Percentiles rank a stretch among this genome's conserved stretches.
Conservation (phyloP, 192 early-diverging fungal genomes). For the Linderina pennispora region DNA sequence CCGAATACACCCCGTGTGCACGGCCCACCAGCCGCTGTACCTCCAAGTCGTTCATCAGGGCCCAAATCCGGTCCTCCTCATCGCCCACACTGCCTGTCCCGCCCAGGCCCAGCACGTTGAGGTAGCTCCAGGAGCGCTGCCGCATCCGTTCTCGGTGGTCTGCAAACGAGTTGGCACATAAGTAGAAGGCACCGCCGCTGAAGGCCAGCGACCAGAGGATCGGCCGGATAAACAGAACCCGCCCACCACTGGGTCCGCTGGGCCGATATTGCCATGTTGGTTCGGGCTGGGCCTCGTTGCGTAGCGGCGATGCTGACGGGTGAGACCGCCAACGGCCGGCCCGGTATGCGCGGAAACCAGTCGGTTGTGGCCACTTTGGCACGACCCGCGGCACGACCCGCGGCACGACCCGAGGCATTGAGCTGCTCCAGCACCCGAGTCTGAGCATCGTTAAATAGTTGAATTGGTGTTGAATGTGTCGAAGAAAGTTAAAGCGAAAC, state of each 20-base stretch:
- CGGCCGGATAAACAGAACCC: slow-evolving; percentile 15
- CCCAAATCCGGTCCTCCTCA: slow-evolving; percentile 5
- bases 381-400: too few species aligned
- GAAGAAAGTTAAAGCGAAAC: too few species aligned
- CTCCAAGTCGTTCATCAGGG: slow-evolving; percentile 16
- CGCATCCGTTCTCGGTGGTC: slow-evolving; percentile 2
- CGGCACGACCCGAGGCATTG: too few species aligned
- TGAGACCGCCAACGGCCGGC: too few species aligned
- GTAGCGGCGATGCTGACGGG: too few species aligned
- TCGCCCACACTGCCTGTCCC: neutral
- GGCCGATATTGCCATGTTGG: slow-evolving; percentile 8
- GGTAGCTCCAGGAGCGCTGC: neutral
- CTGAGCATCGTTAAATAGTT: too few species aligned
- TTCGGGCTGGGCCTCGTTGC: too few species aligned
- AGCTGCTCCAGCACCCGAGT: too few species aligned
- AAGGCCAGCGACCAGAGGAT: slow-evolving; percentile 30
- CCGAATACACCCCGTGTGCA: slow-evolving; percentile 5
- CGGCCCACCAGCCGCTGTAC: slow-evolving; percentile 25
- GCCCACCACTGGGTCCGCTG: slow-evolving; percentile 1
- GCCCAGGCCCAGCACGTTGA: slow-evolving; percentile 1
- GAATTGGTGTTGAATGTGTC: too few species aligned
- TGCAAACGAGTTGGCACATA: slow-evolving; percentile 15
- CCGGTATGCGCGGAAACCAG: too few species aligned
- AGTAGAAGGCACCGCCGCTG: slow-evolving; percentile 14
- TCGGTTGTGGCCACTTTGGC: too few species aligned